Evolutionary conservation across 1,139 yeast genomes (phyloP), one percentile per base, ranked within the genome.

Genomic region (Pichia sp.): DNA sequence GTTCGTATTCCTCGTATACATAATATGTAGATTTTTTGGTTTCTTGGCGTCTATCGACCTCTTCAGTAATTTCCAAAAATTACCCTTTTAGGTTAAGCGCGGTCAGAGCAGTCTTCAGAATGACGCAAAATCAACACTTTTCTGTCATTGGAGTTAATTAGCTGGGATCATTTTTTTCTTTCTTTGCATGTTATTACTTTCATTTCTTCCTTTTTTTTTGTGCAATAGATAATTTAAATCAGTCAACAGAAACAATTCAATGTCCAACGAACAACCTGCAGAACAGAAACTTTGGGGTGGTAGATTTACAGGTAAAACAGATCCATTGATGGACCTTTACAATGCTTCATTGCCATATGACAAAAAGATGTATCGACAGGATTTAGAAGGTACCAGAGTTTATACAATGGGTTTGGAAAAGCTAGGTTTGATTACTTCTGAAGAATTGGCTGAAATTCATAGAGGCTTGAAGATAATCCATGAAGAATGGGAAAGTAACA

Each of bases 341-440:
- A 93, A 91, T 66, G 96, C 97, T 2, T 89, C 97, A 1, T 69
- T 91, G 51, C 97, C 98, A 3, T 93, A 91, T 57, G 99, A 91
- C 64, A 74, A 89, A 68, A 81, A 75, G 56, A 91, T 91, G 97
- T 91, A 83, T 66, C 80, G 77, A 42, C 97, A 94, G 5, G 99
- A 91, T 64, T 69, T 91, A 53, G 84, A 84, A 48, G 97, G 98
- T 36, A 89, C 98, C 30, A 80, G 83, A 55, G 95, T 89, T 2
- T 91, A 91, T 67, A 89, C 98, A 21, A 69, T 75, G 52, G 99
- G 97, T 2, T 71, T 91, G 46, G 69, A 76, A 52, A 85, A 88
- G 58, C 67, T 88, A 25, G 93, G 86, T 0, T 71, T 91, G 42
- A 65, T 91, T 42, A 80, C 79, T 38, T 62, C 66, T 23, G 79